These are phyloP conservation scores for Fusarium burgessii DNA, from an alignment of 2,329 filamentous ascomycete genomes.

Conservation along the genomic window DNA sequence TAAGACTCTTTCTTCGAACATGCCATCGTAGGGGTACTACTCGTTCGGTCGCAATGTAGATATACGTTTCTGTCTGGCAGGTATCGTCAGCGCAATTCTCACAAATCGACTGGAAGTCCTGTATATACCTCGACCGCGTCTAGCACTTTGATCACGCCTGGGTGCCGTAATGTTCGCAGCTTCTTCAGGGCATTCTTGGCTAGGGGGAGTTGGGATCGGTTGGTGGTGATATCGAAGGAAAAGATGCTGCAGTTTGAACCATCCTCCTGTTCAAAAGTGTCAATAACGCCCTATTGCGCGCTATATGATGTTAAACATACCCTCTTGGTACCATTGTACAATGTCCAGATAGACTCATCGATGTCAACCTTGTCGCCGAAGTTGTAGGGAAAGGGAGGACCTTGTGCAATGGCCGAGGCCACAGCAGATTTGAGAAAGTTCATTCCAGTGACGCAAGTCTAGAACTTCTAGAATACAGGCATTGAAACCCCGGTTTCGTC, in stretches of 20 bases:
- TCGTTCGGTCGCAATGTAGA: slow-evolving; percentile 96
- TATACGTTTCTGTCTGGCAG: slow-evolving; percentile 85
- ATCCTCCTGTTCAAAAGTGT: slow-evolving; percentile 75
- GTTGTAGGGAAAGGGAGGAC: slow-evolving; percentile 90
- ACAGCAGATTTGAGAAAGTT: slow-evolving; percentile 98
- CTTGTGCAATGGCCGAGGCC: slow-evolving; percentile 95
- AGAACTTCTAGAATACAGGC: not conserved
- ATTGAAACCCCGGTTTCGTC: not conserved
- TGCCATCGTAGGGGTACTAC: slow-evolving; percentile 90
- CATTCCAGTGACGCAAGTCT: slow-evolving; percentile 65
- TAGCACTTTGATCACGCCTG: slow-evolving; percentile 91
- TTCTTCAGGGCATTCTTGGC: slow-evolving; percentile 96
- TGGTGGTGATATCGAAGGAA: slow-evolving; percentile 88
- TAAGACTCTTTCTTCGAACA: slow-evolving; percentile 86
- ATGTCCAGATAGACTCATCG: slow-evolving; percentile 94
- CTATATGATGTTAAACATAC: slow-evolving; percentile 60
- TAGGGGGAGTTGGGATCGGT: slow-evolving; percentile 83
- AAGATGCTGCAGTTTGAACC: slow-evolving; percentile 96
- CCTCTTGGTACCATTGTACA: slow-evolving; percentile 93
- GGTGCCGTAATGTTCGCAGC: slow-evolving; percentile 90
- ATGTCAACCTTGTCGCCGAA: slow-evolving; percentile 94
- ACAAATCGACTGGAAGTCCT: slow-evolving; percentile 3
- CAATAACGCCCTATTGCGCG: not conserved
- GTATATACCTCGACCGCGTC: slow-evolving; percentile 88
- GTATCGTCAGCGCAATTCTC: slow-evolving; percentile 39